Conservation (phyloP, 2,329 filamentous ascomycete genomes). For the Tolypocladium inflatum region DNA sequence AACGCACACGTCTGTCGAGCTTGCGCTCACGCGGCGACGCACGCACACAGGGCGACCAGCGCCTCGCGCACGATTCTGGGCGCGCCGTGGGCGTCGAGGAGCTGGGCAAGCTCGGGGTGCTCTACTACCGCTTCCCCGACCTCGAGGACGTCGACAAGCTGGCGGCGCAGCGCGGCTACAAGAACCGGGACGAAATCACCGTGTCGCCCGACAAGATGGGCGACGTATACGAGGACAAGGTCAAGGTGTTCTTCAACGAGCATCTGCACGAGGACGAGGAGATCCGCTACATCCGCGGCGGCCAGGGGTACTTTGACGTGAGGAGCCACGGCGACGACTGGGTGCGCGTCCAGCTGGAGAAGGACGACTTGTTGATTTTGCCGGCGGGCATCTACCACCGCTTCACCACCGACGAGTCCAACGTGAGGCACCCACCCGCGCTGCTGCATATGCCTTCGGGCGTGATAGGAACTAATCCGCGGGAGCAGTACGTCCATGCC, state of each 20-base stretch:
- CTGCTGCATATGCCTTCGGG: background rate
- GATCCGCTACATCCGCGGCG: conserved; percentile 87
- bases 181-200: conserved; percentile 88
- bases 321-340: conserved; percentile 74
- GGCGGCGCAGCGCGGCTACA: conserved; percentile 70
- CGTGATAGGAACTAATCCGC: background rate
- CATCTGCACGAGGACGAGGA: conserved; percentile 98
- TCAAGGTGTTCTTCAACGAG: conserved; percentile 88
- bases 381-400: conserved; percentile 95
- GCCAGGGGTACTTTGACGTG: conserved; percentile 89
- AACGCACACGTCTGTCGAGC: background rate
- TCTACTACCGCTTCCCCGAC: conserved; percentile 61
- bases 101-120: conserved; percentile 67
- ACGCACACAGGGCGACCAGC: conserved; percentile 74
- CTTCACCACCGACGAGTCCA: conserved; percentile 86
- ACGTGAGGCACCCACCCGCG: conserved; percentile 50
- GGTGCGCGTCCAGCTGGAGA: conserved; percentile 77
- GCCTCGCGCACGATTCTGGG: conserved; percentile 80
- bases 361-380: conserved; percentile 84
- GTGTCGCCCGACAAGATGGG: conserved; percentile 84
- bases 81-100: conserved; percentile 53
- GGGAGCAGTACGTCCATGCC: conserved; percentile 74
- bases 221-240: conserved; percentile 81
- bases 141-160: conserved; percentile 63
- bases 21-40: background rate